Evolutionary conservation across 148 eudicot genomes (phyloP).

Genomic region (Vaccinium macrocarpon): DNA sequence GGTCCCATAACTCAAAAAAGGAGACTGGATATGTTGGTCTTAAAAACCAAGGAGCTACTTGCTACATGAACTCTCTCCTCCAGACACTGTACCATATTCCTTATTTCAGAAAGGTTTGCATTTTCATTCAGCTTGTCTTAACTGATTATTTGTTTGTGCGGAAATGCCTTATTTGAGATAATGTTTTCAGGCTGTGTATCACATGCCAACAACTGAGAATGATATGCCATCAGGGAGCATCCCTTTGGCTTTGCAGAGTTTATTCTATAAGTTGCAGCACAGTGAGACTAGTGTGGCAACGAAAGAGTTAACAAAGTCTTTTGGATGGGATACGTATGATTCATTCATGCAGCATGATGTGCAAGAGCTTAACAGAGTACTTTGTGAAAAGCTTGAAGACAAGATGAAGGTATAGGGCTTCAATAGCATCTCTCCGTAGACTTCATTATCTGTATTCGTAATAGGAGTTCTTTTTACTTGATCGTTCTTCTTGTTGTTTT

Average conservation of each 20-base stretch:
- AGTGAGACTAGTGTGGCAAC: slow-evolving; percentile 88
- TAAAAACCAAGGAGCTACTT: slow-evolving; percentile 97
- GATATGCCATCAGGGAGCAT: slow-evolving; percentile 89
- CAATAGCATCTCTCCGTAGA: not conserved
- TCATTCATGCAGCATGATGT: slow-evolving; percentile 99
- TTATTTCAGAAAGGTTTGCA: slow-evolving; percentile 81
- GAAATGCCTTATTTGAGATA: slow-evolving; percentile 12
- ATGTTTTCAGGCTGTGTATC: slow-evolving; percentile 85
- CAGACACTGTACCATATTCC: slow-evolving; percentile 94
- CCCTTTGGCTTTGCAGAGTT: slow-evolving; percentile 92
- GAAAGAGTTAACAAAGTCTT: slow-evolving; percentile 95
- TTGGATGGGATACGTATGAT: slow-evolving; percentile 99
- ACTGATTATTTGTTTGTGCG: not conserved
- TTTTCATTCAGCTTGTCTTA: not conserved
- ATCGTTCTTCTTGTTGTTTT: slow-evolving; percentile 20
- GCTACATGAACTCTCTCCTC: slow-evolving; percentile 97
- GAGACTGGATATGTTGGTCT: slow-evolving; percentile 98
- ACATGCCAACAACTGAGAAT: slow-evolving; percentile 99
- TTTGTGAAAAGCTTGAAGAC: slow-evolving; percentile 94
- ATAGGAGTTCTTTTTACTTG: not conserved
- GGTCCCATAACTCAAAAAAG: slow-evolving; percentile 92
- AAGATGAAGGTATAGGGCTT: slow-evolving; percentile 79
- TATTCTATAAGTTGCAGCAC: slow-evolving; percentile 94
- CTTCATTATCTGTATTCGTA: not conserved
- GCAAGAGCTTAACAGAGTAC: slow-evolving; percentile 90